phyloP scores from a whole-genome alignment of 192 early-diverging fungal species.

The Coemansia sp. region DNA sequence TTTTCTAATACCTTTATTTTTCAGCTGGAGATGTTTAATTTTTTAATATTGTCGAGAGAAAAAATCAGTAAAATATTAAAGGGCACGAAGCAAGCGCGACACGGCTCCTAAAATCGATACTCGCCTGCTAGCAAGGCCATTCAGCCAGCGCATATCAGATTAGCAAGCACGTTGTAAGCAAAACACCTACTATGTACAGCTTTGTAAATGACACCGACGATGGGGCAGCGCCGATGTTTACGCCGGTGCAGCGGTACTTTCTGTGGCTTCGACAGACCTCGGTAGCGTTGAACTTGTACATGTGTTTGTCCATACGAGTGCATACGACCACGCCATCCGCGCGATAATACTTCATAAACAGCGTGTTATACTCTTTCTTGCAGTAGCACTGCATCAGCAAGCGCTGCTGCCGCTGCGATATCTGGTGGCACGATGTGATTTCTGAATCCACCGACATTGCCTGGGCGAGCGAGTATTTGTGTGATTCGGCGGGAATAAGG shows the following conservation, averaged over 20 bases:
- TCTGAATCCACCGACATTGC: slow-evolving; percentile 1
- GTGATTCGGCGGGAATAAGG: too few species aligned
- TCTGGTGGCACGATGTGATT: slow-evolving; percentile 22
- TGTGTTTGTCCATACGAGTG: slow-evolving; percentile 25
- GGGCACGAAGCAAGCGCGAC: neutral
- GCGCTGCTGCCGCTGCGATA: slow-evolving; percentile 24
- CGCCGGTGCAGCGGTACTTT: slow-evolving; percentile 22
- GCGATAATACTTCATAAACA: slow-evolving; percentile 25
- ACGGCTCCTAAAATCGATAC: too few species aligned
- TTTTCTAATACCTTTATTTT: too few species aligned
- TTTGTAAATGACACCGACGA: slow-evolving; percentile 12
- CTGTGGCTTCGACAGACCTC: slow-evolving; percentile 18
- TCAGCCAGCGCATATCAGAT: neutral
- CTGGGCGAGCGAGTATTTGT: neutral
- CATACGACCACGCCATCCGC: slow-evolving; percentile 15
- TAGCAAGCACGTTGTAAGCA: slow-evolving; percentile 12
- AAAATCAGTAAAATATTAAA: too few species aligned
- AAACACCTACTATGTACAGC: slow-evolving; percentile 7
- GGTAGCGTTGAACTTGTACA: slow-evolving; percentile 19
- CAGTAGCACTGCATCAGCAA: slow-evolving; percentile 41
- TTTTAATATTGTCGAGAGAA: too few species aligned
- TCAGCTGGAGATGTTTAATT: too few species aligned
- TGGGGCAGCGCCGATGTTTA: slow-evolving; percentile 3
- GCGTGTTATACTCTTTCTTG: slow-evolving; percentile 31
- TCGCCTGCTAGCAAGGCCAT: too few species aligned